Percentiles rank a stretch among this genome's conserved stretches.
These are phyloP conservation scores for Diddensiella caesifluorescens DNA, from an alignment of 805 yeast species.

Conservation along the genomic window DNA sequence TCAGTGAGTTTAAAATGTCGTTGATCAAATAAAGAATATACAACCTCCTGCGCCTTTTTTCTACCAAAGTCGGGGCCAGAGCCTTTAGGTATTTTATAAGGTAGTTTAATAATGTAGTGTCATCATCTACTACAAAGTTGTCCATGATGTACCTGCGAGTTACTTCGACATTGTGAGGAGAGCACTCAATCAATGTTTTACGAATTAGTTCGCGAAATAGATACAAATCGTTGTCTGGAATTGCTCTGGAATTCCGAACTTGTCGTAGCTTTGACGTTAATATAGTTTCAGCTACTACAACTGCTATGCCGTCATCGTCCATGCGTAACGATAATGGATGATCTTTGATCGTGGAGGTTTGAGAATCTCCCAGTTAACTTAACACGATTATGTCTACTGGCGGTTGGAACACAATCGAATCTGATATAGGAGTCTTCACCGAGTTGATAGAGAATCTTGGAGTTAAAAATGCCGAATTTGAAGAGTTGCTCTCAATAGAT, in stretches of 20 bases:
- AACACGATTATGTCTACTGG: slow-evolving; percentile 16
- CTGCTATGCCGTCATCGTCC: no score
- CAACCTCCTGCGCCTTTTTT: slow-evolving; percentile 8
- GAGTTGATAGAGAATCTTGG: slow-evolving; percentile 54
- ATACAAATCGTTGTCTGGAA: no score
- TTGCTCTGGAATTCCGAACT: no score
- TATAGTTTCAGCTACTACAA: no score
- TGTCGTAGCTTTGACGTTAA: no score
- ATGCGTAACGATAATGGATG: no score
- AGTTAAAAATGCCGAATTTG: slow-evolving; percentile 49
- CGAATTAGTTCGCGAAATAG: not conserved
- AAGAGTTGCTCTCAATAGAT: slow-evolving; percentile 53
- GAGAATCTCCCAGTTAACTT: no score
- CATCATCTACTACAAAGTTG: not conserved
- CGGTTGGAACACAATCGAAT: slow-evolving; percentile 61
- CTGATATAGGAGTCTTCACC: slow-evolving; percentile 63
- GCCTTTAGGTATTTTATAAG: not conserved
- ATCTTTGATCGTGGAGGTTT: no score
- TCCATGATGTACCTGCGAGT: not conserved
- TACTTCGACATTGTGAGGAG: not conserved
- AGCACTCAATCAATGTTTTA: not conserved
- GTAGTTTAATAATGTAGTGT: not conserved
- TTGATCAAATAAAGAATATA: slow-evolving; percentile 18
- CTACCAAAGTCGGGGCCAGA: not conserved
- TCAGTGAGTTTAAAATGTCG: slow-evolving; percentile 11